Base-by-base conservation (phyloP, 1,284 basidiomycete species). In the Microbotryomycetes sp. region DNA sequence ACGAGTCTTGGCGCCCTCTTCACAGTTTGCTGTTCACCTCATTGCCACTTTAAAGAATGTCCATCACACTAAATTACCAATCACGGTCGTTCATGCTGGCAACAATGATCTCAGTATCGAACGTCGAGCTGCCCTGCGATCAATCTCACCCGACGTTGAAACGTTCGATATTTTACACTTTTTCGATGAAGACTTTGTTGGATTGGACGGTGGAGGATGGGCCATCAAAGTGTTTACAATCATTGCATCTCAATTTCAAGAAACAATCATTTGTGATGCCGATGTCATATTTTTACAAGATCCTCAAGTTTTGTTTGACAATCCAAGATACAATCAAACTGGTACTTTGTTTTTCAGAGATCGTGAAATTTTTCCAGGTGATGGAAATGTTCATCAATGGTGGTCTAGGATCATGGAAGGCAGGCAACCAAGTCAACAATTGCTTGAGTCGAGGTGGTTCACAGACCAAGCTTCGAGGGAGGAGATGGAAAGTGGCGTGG, bases 401-500 rank as follows among this genome's bases (percentile, higher is more conserved):
- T 69, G 59, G 59, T 48, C 26, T 12, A n/a, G 26, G 15, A 28
- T 64, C 42, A 69, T 69, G 67, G 57, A 67, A 49, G 59, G 49
- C 15, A 56, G 67, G 3, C 42, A 36, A 22, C 65, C 67, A 32
- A 52, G 46, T 6, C 49, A 50, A 26, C 58, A 65, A 59, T 48
- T 69, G 56, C 25, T 12, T 15, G 30, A 47, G 42, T 61, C 59
- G 28, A 25, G 65, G 26, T 69, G 63, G 57, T 60, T 63, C 60
- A 30, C 52, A 16, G 55, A 71, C 49, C 28, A 54, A 45, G 61
- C 64, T 2, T 56, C 51, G 23, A 51, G 67, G 19, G 64, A 69
- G 56, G 62, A 71, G 65, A 65, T 70, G 69, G 60, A 71, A 65
- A 58, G 63, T 48, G 59, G 70, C 49, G 68, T 72, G 29, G 62